A percentile compares a stretch with the other conserved stretches of the same genome.
These are phyloP conservation scores for Lotus japonicus DNA, from an alignment of 306 rosid genomes.

Conservation along the genomic window DNA sequence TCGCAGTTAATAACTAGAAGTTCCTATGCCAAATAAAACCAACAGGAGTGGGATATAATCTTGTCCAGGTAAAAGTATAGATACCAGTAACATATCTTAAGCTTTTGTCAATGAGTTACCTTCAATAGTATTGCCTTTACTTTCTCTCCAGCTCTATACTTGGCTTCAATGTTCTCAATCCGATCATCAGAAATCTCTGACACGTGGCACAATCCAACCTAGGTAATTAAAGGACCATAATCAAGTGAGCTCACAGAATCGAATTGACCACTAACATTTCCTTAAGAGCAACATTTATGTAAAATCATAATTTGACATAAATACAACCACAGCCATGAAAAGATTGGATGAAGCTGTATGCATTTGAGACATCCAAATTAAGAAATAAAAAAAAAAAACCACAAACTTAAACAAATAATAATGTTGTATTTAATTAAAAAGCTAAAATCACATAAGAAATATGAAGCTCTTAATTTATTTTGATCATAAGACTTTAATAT, in stretches of 20 bases:
- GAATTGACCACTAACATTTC: neutral
- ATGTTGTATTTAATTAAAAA: neutral
- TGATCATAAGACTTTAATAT: no score
- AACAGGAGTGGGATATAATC: neutral
- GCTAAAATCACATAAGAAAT: neutral
- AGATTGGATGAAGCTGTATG: neutral
- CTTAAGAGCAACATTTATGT: neutral
- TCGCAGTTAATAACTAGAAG: neutral
- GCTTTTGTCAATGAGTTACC: constrained; percentile 37
- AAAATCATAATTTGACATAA: constrained; percentile 5
- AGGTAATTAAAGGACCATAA: constrained; percentile 14
- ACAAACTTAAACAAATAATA: neutral
- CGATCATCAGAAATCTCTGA: constrained; percentile 75
- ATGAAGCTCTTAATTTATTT: neutral
- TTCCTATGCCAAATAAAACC: neutral
- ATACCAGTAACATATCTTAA: constrained; percentile 3
- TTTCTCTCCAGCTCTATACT: constrained; percentile 63
- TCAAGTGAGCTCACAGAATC: constrained; percentile 10
- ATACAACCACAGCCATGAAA: neutral
- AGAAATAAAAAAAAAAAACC: neutral
- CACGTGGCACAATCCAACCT: constrained; percentile 91
- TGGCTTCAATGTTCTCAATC: constrained; percentile 48
- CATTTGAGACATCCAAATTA: neutral
- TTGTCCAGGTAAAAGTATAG: neutral
- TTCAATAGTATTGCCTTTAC: constrained; percentile 75